phyloP scores from a whole-genome alignment of 345 rosid species.

The Acer negundo region DNA sequence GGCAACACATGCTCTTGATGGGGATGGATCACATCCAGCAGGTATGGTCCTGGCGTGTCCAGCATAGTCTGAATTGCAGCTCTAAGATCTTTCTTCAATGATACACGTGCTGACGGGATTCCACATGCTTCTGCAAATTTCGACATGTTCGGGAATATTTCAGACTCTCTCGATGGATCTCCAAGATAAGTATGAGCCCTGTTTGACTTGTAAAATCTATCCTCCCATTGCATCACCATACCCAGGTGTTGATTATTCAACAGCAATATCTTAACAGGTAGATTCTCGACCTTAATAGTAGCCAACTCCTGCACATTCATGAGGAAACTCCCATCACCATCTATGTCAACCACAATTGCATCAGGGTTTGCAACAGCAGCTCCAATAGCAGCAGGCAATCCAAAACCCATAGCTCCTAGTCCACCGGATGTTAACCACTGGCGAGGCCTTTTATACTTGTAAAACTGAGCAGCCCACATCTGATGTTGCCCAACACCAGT shows the following conservation, averaged over 20 bases:
- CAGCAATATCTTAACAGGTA: constrained; percentile 77
- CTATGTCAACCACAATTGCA: constrained; percentile 85
- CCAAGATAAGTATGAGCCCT: constrained; percentile 91
- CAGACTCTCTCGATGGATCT: constrained; percentile 65
- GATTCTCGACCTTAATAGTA: constrained; percentile 78
- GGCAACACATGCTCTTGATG: constrained; percentile 98
- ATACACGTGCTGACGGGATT: constrained; percentile 82
- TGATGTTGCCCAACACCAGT: constrained; percentile 99
- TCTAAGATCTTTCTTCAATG: constrained; percentile 58
- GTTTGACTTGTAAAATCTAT: constrained; percentile 89
- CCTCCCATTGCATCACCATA: constrained; percentile 98
- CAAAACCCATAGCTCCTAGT: constrained; percentile 98
- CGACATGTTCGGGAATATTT: constrained; percentile 84
- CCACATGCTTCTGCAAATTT: constrained; percentile 87
- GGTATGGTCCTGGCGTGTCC: constrained; percentile 89
- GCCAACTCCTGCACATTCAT: constrained; percentile 98
- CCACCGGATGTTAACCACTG: constrained; percentile 95
- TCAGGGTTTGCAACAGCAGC: constrained; percentile 92
- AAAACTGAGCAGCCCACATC: constrained; percentile 99
- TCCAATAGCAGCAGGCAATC: constrained; percentile 97
- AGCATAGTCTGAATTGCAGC: constrained; percentile 82
- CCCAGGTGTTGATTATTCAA: constrained; percentile 96
- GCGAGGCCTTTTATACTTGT: constrained; percentile 83
- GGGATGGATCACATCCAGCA: constrained; percentile 90
- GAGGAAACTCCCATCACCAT: constrained; percentile 96